These are phyloP conservation scores for Coccomyxa subellipsoidea DNA, from an alignment of 163 green algal species.

Conservation along the genomic window DNA sequence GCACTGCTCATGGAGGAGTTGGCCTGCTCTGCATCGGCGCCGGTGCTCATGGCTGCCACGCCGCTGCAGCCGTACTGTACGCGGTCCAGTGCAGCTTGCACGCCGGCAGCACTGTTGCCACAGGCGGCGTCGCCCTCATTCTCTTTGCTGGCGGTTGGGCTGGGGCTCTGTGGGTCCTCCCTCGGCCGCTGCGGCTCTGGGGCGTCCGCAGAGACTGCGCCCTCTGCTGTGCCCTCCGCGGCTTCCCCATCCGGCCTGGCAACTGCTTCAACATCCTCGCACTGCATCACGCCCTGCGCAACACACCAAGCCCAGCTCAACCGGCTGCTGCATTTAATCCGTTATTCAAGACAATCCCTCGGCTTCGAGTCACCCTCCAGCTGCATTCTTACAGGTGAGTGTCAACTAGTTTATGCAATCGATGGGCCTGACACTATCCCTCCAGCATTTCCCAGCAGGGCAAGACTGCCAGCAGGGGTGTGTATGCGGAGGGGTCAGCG, in stretches of 20 bases:
- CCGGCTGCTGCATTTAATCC: not conserved
- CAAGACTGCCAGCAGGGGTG: no score
- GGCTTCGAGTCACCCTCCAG: no score
- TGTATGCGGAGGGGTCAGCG: no score
- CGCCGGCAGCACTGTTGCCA: not conserved
- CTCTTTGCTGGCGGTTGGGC: conserved; percentile 12
- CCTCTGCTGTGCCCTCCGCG: not conserved
- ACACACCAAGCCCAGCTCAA: not conserved
- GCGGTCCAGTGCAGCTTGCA: not conserved
- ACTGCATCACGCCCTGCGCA: not conserved
- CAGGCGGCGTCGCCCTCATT: conserved; percentile 5
- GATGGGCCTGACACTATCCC: no score
- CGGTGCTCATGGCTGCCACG: not conserved
- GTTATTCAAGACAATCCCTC: no score
- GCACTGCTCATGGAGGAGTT: not conserved
- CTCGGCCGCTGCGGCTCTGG: not conserved
- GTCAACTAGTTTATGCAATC: no score
- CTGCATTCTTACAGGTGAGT: no score
- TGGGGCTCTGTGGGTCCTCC: not conserved
- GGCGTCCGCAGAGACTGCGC: not conserved
- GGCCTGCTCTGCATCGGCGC: not conserved
- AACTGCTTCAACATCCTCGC: not conserved
- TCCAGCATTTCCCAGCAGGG: no score
- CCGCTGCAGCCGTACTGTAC: not conserved
- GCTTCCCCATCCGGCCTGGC: not conserved